These are phyloP conservation scores for Plasmodium gonderi DNA, from an alignment of 169 alveolate species.

Conservation along the genomic window DNA sequence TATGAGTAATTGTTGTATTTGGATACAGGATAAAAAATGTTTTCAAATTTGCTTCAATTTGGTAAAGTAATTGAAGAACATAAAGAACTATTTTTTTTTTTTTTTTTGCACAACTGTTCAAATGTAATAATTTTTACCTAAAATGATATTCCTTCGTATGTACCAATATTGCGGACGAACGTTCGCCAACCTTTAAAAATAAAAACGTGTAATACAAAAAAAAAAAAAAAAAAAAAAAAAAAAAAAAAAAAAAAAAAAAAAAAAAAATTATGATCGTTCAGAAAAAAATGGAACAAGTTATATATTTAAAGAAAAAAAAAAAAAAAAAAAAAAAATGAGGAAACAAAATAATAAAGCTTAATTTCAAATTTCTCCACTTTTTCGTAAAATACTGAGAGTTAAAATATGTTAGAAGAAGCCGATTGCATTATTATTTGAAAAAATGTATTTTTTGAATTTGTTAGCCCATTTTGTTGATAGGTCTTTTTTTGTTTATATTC, in stretches of 20 bases:
- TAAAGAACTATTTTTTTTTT: too few species aligned
- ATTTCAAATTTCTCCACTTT: background rate
- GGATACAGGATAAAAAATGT: background rate
- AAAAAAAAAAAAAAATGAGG: background rate
- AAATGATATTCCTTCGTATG: too few species aligned
- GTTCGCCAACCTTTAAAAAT: too few species aligned
- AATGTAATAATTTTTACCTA: too few species aligned
- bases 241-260: background rate
- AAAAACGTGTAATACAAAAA: too few species aligned
- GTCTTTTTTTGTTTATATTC: background rate
- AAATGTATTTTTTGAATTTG: background rate
- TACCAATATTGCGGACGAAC: too few species aligned
- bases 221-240: too few species aligned
- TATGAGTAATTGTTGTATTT: background rate
- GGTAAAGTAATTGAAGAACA: background rate
- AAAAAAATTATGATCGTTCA: background rate
- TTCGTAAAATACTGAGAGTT: background rate
- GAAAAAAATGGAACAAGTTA: background rate
- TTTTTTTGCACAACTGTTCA: background rate
- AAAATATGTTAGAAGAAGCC: background rate
- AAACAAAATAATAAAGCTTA: too few species aligned
- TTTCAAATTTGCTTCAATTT: background rate
- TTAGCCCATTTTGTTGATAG: background rate
- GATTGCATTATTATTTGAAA: background rate
- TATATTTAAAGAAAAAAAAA: background rate